A percentile compares a stretch with the other conserved stretches of the same genome.
phyloP scores from a whole-genome alignment of 305 asterid genomes.

The Andrographis paniculata region DNA sequence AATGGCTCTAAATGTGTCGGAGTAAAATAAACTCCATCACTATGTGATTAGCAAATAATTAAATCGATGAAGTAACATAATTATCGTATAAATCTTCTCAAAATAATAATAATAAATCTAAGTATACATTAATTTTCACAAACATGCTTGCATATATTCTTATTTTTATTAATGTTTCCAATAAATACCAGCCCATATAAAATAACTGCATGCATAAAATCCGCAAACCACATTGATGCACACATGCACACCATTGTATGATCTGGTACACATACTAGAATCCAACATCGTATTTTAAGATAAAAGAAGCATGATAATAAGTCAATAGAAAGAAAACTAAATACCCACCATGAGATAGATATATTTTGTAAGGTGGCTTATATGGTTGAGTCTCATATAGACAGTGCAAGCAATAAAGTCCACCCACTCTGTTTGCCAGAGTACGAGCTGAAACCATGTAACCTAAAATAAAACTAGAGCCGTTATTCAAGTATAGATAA shows the following conservation, averaged over 20 bases:
- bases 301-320: conserved; percentile 6
- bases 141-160: no score
- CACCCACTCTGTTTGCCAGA: conserved; percentile 60
- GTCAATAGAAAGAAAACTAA: conserved; percentile 4
- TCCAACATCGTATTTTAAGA: conserved; percentile 10
- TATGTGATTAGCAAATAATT: no score
- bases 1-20: no score
- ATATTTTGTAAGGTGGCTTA: conserved; percentile 78
- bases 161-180: no score
- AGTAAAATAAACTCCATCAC: no score
- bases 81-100: no score
- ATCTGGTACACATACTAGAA: conserved; percentile 3
- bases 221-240: neutral
- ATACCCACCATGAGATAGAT: conserved; percentile 61
- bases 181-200: no score
- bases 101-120: no score
- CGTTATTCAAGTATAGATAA: neutral
- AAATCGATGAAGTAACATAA: no score
- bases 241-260: neutral
- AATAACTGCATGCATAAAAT: no score
- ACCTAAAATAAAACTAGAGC: conserved; percentile 34
- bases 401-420: conserved; percentile 74
- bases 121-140: no score
- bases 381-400: conserved; percentile 77
- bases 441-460: conserved; percentile 44